Evolutionary conservation across 768 basidiomycete species (phyloP), one percentile per base, ranked within the genome.

Genomic region (Chalciporus sphaerocephalus): DNA sequence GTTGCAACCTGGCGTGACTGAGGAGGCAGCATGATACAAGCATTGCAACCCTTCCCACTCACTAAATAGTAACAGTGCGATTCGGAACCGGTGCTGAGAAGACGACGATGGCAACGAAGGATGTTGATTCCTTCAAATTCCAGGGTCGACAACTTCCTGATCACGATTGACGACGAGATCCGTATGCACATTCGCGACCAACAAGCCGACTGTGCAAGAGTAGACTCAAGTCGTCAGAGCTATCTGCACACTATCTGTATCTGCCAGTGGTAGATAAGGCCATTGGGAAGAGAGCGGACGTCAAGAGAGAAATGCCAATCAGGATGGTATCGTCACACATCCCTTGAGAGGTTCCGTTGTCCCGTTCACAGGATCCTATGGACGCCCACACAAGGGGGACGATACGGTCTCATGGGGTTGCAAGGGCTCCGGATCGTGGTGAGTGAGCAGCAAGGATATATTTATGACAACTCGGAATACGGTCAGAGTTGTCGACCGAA

Each of bases 301-400:
- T 28, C 27, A 12, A 7, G 27, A 12, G 27, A 16, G 42, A 21
- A 17, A 20, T 11, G 11, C 34, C 46, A 21, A 53, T 47, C 20
- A n/a, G 41, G 20, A 6, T 13, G 35, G 27, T 20, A 13, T 17
- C n/a, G 36, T 9, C 23, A 18, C 24, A 27, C 25, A 27, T 17
- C 21, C 52, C 49, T n/a, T 55, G 56, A 38, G 57, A 54, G 38
- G 48, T 4, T 30, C 33, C 20, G 35, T 4, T 27, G 23, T 39
- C 20, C 8, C 7, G 22, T 47, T 58, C 55, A 30, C 52, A 58
- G 23, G 42, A n/a, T 4, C n/a, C 27, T 45, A 40, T 2, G 10
- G 10, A 25, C 24, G 24, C 10, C 24, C 24, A 25, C 24, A 10
- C 24, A 25, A 10, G 24, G n/a, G n/a, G n/a, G n/a, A n/a, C n/a